Base-by-base conservation (phyloP, 1,139 yeast species). In the Candida gigantensis region DNA sequence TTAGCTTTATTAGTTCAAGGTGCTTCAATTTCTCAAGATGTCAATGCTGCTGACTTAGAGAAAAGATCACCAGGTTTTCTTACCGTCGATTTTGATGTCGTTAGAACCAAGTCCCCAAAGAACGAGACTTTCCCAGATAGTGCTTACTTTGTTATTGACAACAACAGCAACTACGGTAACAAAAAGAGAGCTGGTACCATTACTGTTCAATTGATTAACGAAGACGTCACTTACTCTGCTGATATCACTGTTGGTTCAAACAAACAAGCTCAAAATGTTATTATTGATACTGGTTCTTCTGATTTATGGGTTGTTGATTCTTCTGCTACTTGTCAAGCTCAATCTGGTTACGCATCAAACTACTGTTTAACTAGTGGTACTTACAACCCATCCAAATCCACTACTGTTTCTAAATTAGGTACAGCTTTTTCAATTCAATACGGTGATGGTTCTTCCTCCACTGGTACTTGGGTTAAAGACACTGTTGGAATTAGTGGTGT, bases 401-500 rank as follows among this genome's bases (percentile, higher is more conserved):
- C 20, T 5, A 27, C 36, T 6, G 14, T 20, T 7, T 21, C 31
- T 30, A 44, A 30, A 17, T 35, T 32, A n/a, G 43, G 35, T 21
- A 30, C 30, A 13, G 3, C 12, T 11, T 42, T 42, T 26, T 3
- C 11, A 4, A 39, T 41, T 25, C 19, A 32, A 18, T 41, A 41
- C 15, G 46, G 28, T 18, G 45, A 41, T 32, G 36, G 40, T 3
- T 28, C 41, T 28, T 31, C 32, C 30, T 60, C 84, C 34, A 73
- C 77, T 56, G 68, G 77, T 40, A 58, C 67, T 39, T 81, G 86
- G 87, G 68, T 79, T 34, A 56, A 65, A 43, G 76, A 85, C 44
- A 30, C 29, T 45, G 18, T 48, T n/a, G 20, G 16, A n/a, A 26
- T 50, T 3, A 40, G 46, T 16, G 47, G 41, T 28, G 32, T 36